Conservation (phyloP, 2,329 filamentous ascomycete species). For the Knoxdaviesia proteae region DNA sequence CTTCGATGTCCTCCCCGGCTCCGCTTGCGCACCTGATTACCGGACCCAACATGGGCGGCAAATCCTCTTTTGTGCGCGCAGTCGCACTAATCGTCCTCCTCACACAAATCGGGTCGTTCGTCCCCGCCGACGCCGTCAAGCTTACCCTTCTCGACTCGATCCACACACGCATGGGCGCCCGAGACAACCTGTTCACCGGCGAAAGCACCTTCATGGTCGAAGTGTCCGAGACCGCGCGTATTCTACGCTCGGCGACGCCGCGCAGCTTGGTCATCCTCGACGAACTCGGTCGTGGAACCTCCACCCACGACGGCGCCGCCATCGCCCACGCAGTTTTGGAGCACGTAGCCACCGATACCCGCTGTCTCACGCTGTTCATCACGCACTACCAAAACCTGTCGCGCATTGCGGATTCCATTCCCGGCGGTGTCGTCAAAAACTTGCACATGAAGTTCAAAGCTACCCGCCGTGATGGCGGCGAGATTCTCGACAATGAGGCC, state of each 20-base stretch:
- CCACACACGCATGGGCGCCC: conserved; percentile 87
- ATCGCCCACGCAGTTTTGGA: conserved; percentile 85
- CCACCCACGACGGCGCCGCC: conserved; percentile 86
- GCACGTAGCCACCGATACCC: conserved; percentile 54
- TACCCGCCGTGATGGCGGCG: conserved; percentile 7
- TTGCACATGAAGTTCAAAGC: conserved; percentile 81
- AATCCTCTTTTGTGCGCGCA: conserved; percentile 90
- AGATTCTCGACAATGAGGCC: conserved; percentile 9
- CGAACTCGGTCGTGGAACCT: conserved; percentile 82
- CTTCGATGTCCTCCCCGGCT: conserved; percentile 30
- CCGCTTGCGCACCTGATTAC: conserved; percentile 72
- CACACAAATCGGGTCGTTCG: conserved; percentile 84
- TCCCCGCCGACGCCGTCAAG: conserved; percentile 54
- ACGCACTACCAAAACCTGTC: conserved; percentile 88
- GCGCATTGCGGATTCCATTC: conserved; percentile 46
- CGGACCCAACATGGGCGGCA: conserved; percentile 96
- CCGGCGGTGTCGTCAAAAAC: conserved; percentile 46
- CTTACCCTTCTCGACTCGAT: conserved; percentile 80
- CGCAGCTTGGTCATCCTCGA: conserved; percentile 79
- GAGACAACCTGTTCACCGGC: conserved; percentile 86
- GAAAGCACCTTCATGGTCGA: conserved; percentile 98
- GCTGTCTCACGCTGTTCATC: conserved; percentile 79
- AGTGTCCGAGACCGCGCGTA: conserved; percentile 75
- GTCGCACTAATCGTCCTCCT: conserved; percentile 83
- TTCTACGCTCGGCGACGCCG: conserved; percentile 72